Percentiles rank a stretch among this genome's conserved stretches.
phyloP scores from a whole-genome alignment of 2,329 filamentous ascomycete genomes.

The Diaporthe sp. region DNA sequence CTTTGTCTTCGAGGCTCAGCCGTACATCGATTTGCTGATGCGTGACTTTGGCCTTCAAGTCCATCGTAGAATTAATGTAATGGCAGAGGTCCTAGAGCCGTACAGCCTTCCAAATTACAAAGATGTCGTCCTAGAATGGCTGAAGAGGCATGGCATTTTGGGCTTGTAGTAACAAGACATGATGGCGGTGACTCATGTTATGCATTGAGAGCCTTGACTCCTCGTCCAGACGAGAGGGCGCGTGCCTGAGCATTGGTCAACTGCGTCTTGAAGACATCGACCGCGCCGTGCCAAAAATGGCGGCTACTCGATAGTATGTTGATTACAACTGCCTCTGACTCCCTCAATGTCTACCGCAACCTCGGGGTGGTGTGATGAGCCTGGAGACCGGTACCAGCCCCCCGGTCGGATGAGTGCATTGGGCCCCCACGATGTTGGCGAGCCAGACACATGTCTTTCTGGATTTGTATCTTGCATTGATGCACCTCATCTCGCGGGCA shows the following conservation, averaged over 20 bases:
- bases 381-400: not conserved
- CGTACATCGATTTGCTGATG: not conserved
- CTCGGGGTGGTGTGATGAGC: not conserved
- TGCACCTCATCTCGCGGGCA: not conserved
- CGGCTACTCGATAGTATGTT: not conserved
- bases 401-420: no score
- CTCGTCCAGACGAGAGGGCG: not conserved
- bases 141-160: not conserved
- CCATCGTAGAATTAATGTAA: not conserved
- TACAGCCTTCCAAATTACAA: not conserved
- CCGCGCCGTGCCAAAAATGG: not conserved
- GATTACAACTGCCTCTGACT: not conserved
- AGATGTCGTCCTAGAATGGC: not conserved
- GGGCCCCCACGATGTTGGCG: not conserved
- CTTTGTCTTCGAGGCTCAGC: not conserved
- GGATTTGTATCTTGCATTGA: not conserved
- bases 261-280: not conserved
- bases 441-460: not conserved
- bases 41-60: not conserved
- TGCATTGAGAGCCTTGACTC: not conserved
- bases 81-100: not conserved
- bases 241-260: not conserved
- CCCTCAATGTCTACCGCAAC: not conserved
- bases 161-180: not conserved
- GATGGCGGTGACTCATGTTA: not conserved